phyloP scores from a whole-genome alignment of 2,329 filamentous ascomycete genomes.

The Massarina eburnea region DNA sequence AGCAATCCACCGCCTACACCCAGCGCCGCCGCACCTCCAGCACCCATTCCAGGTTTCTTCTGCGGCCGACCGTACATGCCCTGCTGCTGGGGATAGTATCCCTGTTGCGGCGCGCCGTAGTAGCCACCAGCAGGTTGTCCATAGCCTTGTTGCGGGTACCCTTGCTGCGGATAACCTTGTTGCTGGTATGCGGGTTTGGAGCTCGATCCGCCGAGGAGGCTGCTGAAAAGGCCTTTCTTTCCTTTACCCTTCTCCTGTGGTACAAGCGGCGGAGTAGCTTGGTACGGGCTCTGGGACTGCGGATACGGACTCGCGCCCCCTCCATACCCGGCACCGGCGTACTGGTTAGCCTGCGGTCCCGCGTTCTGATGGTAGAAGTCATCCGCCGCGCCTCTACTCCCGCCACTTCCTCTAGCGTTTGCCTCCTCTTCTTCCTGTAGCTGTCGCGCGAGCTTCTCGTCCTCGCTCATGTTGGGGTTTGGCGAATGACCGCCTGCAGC shows the following conservation, averaged over 20 bases:
- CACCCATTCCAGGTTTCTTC: constrained; percentile 62
- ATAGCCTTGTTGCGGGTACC: constrained; percentile 20
- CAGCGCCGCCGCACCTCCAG: constrained; percentile 71
- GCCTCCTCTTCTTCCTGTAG: constrained; percentile 84
- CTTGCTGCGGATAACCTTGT: constrained; percentile 35
- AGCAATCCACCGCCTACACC: constrained; percentile 80
- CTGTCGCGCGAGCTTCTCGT: constrained; percentile 72
- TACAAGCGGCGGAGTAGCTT: neutral
- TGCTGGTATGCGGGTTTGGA: constrained; percentile 38
- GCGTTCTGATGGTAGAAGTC: constrained; percentile 48
- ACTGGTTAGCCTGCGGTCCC: constrained; percentile 12
- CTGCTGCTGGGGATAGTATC: constrained; percentile 44
- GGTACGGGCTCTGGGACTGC: constrained; percentile 9
- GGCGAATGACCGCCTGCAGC: constrained; percentile 11
- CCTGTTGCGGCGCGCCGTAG: constrained; percentile 24
- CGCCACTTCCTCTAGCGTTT: constrained; percentile 46
- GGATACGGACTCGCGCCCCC: constrained; percentile 19
- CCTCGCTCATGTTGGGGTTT: constrained; percentile 55
- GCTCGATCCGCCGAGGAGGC: constrained; percentile 53
- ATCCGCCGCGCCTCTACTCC: constrained; percentile 51
- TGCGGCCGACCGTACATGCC: constrained; percentile 42
- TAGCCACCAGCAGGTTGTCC: constrained; percentile 26
- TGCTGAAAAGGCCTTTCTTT: constrained; percentile 54
- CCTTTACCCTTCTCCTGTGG: constrained; percentile 41
- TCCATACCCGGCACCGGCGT: constrained; percentile 30